A percentile compares a stretch with the other conserved stretches of the same genome.
Conservation (phyloP, 139 green algal species). For the Coelastrella sp. region DNA sequence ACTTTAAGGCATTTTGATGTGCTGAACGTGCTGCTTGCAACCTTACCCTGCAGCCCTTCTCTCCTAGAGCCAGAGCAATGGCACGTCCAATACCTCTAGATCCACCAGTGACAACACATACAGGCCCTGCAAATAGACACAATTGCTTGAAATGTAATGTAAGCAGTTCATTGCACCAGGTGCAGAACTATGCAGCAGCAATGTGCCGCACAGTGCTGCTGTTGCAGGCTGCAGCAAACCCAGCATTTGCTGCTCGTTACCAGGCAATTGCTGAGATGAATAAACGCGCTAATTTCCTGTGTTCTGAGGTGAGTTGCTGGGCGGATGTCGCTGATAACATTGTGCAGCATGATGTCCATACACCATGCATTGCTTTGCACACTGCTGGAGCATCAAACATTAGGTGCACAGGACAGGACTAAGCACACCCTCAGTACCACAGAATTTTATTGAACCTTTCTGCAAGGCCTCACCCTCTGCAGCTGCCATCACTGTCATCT, state of each 20-base stretch:
- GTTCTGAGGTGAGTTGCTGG: too few species aligned
- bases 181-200: background rate
- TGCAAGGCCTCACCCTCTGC: constrained; percentile 21
- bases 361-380: background rate
- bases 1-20: too few species aligned
- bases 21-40: background rate
- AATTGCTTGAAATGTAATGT: background rate
- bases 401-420: too few species aligned
- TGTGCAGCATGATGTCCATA: too few species aligned
- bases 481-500: constrained; percentile 35
- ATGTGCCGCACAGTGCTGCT: background rate
- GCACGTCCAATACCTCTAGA: constrained; percentile 95
- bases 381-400: too few species aligned
- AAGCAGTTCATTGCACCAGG: background rate
- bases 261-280: too few species aligned
- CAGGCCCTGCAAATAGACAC: constrained; percentile 52
- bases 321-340: too few species aligned
- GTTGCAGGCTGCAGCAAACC: background rate
- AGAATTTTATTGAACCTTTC: background rate
- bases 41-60: constrained; percentile 71
- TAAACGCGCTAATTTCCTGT: too few species aligned
- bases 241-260: too few species aligned
- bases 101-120: constrained; percentile 92
- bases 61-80: constrained; percentile 89
- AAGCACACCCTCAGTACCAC: too few species aligned